phyloP scores from a whole-genome alignment of 208 protist genomes.

The Spironucleus salmonicida region DNA sequence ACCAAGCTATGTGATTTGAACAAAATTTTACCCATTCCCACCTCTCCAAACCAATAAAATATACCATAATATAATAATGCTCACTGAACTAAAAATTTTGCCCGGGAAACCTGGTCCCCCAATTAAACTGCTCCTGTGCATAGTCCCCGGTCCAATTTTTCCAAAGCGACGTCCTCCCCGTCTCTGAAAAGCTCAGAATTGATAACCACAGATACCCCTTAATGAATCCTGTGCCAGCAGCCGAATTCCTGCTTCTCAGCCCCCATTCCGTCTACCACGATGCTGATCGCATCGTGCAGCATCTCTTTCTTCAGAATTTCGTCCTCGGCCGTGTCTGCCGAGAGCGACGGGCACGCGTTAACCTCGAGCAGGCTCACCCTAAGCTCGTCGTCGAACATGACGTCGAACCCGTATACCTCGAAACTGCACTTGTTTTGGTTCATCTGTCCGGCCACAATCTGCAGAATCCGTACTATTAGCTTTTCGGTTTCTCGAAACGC shows the following conservation, averaged over 20 bases:
- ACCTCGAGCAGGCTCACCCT: conserved; percentile 60
- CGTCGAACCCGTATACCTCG: conserved; percentile 59
- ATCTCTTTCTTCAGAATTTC: conserved; percentile 78
- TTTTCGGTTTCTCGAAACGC: neutral
- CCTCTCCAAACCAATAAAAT: too few species aligned
- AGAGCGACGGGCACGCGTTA: conserved; percentile 57
- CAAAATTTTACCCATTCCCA: too few species aligned
- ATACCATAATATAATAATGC: too few species aligned
- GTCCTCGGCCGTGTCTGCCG: conserved; percentile 70
- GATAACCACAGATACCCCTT: too few species aligned
- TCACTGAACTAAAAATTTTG: too few species aligned
- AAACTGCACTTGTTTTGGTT: conserved; percentile 68
- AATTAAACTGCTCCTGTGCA: too few species aligned
- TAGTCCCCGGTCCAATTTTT: too few species aligned
- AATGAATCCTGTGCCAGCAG: conserved; percentile 6
- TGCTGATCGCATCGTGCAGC: conserved; percentile 56
- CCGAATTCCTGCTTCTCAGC: neutral
- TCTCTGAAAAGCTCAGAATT: too few species aligned
- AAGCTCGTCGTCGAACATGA: conserved; percentile 53
- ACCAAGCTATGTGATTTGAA: too few species aligned
- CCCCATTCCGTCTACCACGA: conserved; percentile 28
- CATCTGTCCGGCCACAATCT: conserved; percentile 43
- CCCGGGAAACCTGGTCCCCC: too few species aligned
- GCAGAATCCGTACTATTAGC: neutral
- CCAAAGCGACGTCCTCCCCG: too few species aligned